Evolutionary conservation across 306 rosid genomes (phyloP), one percentile per base, ranked within the genome.

Genomic region (Dalbergia cultrata): DNA sequence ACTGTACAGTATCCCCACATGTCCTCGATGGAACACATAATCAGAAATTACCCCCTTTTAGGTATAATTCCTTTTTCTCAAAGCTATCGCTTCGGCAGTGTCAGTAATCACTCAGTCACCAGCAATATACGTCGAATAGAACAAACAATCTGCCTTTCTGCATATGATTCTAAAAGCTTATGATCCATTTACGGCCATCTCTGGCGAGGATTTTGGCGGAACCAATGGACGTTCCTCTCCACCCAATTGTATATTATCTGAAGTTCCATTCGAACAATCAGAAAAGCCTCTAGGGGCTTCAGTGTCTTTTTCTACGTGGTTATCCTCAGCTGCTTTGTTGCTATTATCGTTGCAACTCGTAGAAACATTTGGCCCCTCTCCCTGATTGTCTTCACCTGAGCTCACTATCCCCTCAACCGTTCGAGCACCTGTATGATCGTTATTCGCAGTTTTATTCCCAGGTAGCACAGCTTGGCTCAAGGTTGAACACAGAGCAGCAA

Each of bases 151-250:
- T 61, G 65, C 76, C 73, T 64, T 78, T 75, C 72, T 62, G 73
- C 31, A 70, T 33, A 63, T 58, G 79, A 63, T 21, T 65, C 82
- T 66, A 79, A 74, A 16, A 77, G 82, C 65, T 85, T 77, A 95
- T 0, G 94, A 95, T 70, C 99, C 97, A 80, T 95, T 95, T 75
- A 92, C 97, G 74, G 93, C 88, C 99, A 95, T 95, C 80, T 92
- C 97, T 16, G 97, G 91, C 9, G 97, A 92, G 21, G 99, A 89
- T 67, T 87, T 88, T 4, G 97, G 90, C 3, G 99, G 90, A 80
- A 95, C 84, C 87, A 92, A 82, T 14, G 94, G 82, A 72, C 88
- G 79, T 19, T 92, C 99, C 72, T 93, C 97, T 41, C 90, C 92
- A 64, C 87, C 86, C 90, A 90, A 80, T 82, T 89, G 92, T 72